These are phyloP conservation scores for Aspergillus sp. DNA, from an alignment of 2,329 filamentous ascomycete genomes.

Conservation along the genomic window DNA sequence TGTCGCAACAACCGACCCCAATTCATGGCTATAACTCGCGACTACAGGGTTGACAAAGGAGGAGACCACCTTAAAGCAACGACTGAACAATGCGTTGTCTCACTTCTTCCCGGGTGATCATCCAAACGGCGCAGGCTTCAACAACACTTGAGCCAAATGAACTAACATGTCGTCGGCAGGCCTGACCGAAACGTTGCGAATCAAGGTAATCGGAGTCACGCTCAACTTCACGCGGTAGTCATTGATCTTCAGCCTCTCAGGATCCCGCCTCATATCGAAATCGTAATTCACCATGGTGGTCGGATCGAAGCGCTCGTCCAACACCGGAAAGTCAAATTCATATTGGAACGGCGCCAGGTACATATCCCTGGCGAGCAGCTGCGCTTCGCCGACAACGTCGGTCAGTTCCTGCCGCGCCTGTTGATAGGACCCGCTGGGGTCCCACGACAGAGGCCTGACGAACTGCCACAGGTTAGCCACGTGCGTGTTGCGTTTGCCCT, in stretches of 20 bases:
- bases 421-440: constrained; percentile 4
- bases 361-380: constrained; percentile 27
- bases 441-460: constrained; percentile 23
- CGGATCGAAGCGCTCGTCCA: constrained; percentile 24
- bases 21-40: too few relatives aligned
- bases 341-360: constrained; percentile 28
- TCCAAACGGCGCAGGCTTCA: constrained; percentile 7
- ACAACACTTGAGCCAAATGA: constrained; percentile 20
- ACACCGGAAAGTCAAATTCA: constrained; percentile 23
- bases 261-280: neutral
- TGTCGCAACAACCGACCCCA: too few relatives aligned
- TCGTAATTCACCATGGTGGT: constrained; percentile 23
- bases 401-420: constrained; percentile 21
- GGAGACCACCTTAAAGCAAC: too few relatives aligned
- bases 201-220: constrained; percentile 22
- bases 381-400: constrained; percentile 28
- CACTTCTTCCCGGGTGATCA: neutral
- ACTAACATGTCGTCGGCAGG: constrained; percentile 12
- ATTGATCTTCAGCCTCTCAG: constrained; percentile 12
- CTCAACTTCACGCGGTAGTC: constrained; percentile 19
- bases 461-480: constrained; percentile 20
- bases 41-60: too few relatives aligned
- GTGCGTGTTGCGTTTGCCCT: constrained; percentile 19
- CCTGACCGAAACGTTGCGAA: constrained; percentile 18
- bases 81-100: neutral